Evolutionary conservation across 805 yeast genomes (phyloP).

Genomic region (Metschnikowia corniflorae): DNA sequence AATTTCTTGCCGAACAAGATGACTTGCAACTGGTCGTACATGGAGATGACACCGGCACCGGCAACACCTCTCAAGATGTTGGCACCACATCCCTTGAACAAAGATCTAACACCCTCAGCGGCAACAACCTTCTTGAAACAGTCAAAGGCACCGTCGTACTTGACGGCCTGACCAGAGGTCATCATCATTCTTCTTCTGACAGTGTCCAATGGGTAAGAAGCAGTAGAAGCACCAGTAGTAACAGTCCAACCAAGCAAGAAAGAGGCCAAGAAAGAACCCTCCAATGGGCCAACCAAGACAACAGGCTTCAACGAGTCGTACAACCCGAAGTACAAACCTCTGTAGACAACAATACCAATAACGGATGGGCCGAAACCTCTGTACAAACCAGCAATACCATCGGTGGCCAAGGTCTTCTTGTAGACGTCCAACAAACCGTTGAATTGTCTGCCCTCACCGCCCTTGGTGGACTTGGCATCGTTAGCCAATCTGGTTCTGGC

Average conservation of each 20-base stretch:
- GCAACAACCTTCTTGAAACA: conserved; percentile 90
- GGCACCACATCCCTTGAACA: conserved; percentile 99
- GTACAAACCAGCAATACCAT: conserved; percentile 97
- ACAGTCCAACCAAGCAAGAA: conserved; percentile 97
- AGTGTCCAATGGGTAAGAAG: conserved; percentile 98
- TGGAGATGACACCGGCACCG: conserved; percentile 98
- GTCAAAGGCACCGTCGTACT: conserved; percentile 93
- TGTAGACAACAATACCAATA: conserved; percentile 95
- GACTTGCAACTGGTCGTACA: conserved; percentile 95
- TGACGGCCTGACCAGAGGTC: conserved; percentile 98
- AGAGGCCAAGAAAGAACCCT: conserved; percentile 92
- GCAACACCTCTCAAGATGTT: conserved; percentile 99
- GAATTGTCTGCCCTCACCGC: conserved; percentile 91
- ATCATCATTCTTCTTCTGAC: conserved; percentile 99
- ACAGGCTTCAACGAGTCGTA: conserved; percentile 96
- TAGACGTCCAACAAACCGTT: conserved; percentile 95
- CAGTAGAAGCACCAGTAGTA: conserved; percentile 97
- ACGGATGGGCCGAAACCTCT: conserved; percentile 99
- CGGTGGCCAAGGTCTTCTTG: conserved; percentile 91
- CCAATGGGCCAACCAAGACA: conserved; percentile 88
- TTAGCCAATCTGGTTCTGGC: conserved; percentile 99
- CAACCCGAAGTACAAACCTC: conserved; percentile 98
- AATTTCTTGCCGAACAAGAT: conserved; percentile 95
- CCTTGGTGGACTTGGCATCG: conserved; percentile 89
- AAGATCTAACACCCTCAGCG: conserved; percentile 88